phyloP scores from a whole-genome alignment of 495 filamentous ascomycete genomes.

The Bacidia rubella region DNA sequence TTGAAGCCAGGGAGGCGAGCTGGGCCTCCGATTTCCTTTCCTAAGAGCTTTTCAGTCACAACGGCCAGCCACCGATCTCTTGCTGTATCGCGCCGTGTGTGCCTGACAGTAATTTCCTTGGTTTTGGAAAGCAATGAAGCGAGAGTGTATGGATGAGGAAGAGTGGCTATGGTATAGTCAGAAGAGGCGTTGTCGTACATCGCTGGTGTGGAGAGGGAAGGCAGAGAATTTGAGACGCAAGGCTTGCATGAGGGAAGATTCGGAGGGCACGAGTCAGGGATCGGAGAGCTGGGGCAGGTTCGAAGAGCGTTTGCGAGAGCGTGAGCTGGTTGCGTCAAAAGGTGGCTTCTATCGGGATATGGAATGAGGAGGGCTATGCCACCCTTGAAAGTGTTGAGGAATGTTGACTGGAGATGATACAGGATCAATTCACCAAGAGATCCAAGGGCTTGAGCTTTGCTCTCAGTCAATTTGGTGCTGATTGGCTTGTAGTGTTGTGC shows the following conservation, averaged over 20 bases:
- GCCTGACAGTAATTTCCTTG: conserved; percentile 44
- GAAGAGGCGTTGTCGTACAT: conserved; percentile 46
- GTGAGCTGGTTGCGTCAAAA: conserved; percentile 53
- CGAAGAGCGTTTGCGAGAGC: conserved; percentile 59
- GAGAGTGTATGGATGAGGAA: conserved; percentile 84
- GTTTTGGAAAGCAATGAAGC: conserved; percentile 42
- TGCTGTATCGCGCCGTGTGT: conserved; percentile 59
- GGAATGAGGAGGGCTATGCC: conserved; percentile 76
- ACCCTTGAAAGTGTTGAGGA: conserved; percentile 60
- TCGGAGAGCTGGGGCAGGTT: conserved; percentile 55
- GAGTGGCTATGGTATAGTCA: conserved; percentile 67
- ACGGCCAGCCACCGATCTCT: conserved; percentile 70
- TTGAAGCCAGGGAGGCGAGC: conserved; percentile 64
- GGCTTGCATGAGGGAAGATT: conserved; percentile 60
- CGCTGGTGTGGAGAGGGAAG: conserved; percentile 42
- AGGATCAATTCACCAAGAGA: conserved; percentile 64
- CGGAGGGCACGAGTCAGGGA: conserved; percentile 72
- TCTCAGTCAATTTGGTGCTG: conserved; percentile 42
- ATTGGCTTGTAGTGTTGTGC: conserved; percentile 50
- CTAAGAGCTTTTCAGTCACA: conserved; percentile 57
- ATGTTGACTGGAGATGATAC: conserved; percentile 72
- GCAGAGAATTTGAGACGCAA: conserved; percentile 47
- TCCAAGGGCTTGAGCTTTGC: conserved; percentile 42
- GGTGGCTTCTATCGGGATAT: conserved; percentile 53
- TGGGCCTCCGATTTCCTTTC: conserved; percentile 42